These are phyloP conservation scores for Selaginella tamariscina DNA, from an alignment of 75 land plant species.

Conservation along the genomic window DNA sequence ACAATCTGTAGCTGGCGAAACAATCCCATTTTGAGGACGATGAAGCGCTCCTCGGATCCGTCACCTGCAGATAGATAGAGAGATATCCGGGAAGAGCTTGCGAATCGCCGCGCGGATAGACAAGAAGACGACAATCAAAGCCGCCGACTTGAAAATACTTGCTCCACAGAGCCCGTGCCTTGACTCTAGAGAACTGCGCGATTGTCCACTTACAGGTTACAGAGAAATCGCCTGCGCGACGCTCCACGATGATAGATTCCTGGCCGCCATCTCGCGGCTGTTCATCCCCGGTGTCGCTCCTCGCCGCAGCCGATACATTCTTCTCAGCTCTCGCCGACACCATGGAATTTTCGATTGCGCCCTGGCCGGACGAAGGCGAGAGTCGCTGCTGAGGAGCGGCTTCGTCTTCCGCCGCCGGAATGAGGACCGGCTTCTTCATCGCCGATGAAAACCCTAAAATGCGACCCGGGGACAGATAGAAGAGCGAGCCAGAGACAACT, in stretches of 20 bases:
- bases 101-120: slow-evolving; percentile 85
- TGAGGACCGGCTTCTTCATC: not conserved
- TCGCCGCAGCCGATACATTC: slow-evolving; percentile 18
- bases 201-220: slow-evolving; percentile 73
- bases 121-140: slow-evolving; percentile 71
- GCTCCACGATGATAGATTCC: slow-evolving; percentile 57
- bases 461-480: too few species aligned
- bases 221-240: slow-evolving; percentile 48
- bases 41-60: slow-evolving; percentile 64
- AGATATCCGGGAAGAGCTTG: slow-evolving; percentile 86
- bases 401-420: not conserved
- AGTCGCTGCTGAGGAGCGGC: not conserved
- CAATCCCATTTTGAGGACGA: slow-evolving; percentile 71
- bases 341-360: slow-evolving; percentile 20
- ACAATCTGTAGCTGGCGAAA: slow-evolving; percentile 72
- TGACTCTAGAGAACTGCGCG: slow-evolving; percentile 39
- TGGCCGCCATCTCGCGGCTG: slow-evolving; percentile 36
- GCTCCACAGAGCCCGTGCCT: slow-evolving; percentile 79
- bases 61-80: slow-evolving; percentile 72
- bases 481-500: too few species aligned
- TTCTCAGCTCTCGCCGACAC: slow-evolving; percentile 16
- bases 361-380: slow-evolving; percentile 13
- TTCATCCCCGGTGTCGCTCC: slow-evolving; percentile 32
- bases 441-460: not conserved
- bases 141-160: slow-evolving; percentile 90